These are phyloP conservation scores for Trametes meyenii DNA, from an alignment of 768 basidiomycete species.

Conservation along the genomic window DNA sequence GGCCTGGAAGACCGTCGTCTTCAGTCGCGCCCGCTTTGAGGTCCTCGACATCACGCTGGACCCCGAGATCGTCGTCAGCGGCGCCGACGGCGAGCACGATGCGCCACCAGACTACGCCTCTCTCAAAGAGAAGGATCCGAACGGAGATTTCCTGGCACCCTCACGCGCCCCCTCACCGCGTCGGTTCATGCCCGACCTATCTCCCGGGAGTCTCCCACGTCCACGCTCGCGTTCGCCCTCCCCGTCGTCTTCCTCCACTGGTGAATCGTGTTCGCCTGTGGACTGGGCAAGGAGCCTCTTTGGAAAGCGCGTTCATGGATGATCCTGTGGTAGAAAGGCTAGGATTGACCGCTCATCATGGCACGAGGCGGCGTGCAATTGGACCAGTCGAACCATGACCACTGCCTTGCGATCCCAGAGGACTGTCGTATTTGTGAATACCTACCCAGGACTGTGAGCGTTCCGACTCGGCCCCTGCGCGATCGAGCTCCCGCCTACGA, in stretches of 20 bases:
- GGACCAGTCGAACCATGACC: too few species aligned
- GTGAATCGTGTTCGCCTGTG: background rate
- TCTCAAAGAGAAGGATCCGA: slow-evolving; percentile 1
- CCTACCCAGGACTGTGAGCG: too few species aligned
- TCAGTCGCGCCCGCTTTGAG: slow-evolving; percentile 30
- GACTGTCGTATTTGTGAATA: too few species aligned
- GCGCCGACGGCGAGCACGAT: slow-evolving; percentile 1
- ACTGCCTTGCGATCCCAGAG: too few species aligned
- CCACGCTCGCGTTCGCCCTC: background rate
- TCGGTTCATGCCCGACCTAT: background rate
- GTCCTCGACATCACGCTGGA: slow-evolving; percentile 32
- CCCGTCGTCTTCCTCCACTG: background rate
- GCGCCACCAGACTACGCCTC: slow-evolving; percentile 19
- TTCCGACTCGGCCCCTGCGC: too few species aligned
- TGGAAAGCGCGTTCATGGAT: background rate
- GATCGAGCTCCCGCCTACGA: too few species aligned
- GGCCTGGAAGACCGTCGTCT: slow-evolving; percentile 30
- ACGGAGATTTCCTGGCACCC: slow-evolving; percentile 8
- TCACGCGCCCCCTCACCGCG: slow-evolving; percentile 13
- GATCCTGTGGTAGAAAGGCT: background rate
- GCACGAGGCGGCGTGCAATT: too few species aligned
- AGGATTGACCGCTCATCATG: background rate
- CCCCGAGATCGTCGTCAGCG: slow-evolving; percentile 5
- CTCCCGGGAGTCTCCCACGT: background rate
- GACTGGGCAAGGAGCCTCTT: slow-evolving; percentile 17